Percentiles rank a stretch among this genome's conserved stretches.
Evolutionary conservation across 2,329 filamentous ascomycete genomes (phyloP).

Genomic region (Grosmannia huntii): DNA sequence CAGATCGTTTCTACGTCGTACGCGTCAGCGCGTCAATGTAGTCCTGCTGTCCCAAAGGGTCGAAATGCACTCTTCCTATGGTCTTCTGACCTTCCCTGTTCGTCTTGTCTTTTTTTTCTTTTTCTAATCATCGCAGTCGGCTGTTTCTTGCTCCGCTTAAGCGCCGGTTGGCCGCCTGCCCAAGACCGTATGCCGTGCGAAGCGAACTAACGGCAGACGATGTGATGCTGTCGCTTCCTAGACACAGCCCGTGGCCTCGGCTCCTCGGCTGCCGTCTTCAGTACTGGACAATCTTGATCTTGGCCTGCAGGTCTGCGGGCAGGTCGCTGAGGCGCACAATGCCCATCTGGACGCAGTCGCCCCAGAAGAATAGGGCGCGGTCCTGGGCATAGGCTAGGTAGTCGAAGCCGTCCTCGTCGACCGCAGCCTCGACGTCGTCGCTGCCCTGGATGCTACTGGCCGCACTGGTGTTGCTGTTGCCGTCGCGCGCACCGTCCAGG

Average conservation of each 20-base stretch:
- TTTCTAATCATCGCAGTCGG: too few relatives aligned
- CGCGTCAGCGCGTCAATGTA: background rate
- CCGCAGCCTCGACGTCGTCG: slow-evolving; percentile 28
- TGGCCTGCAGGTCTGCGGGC: slow-evolving; percentile 49
- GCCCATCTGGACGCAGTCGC: slow-evolving; percentile 68
- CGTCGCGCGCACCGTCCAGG: slow-evolving; percentile 12
- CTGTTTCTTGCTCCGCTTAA: too few relatives aligned
- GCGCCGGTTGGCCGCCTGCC: background rate
- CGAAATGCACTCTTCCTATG: background rate
- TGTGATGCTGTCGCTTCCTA: too few relatives aligned
- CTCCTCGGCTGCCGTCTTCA: background rate
- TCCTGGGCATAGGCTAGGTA: slow-evolving; percentile 88
- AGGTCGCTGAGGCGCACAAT: slow-evolving; percentile 65
- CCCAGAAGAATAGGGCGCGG: slow-evolving; percentile 87
- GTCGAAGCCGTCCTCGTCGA: slow-evolving; percentile 69
- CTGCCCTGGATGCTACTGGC: background rate
- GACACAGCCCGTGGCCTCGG: too few relatives aligned
- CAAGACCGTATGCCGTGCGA: background rate
- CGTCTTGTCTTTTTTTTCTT: too few relatives aligned
- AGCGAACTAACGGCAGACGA: background rate
- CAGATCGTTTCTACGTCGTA: background rate
- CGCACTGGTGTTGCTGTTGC: background rate
- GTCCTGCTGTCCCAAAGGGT: background rate
- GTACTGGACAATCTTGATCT: slow-evolving; percentile 56
- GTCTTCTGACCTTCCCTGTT: too few relatives aligned